phyloP scores from a whole-genome alignment of 192 early-diverging fungal species.

The Entomortierella beljakovae region DNA sequence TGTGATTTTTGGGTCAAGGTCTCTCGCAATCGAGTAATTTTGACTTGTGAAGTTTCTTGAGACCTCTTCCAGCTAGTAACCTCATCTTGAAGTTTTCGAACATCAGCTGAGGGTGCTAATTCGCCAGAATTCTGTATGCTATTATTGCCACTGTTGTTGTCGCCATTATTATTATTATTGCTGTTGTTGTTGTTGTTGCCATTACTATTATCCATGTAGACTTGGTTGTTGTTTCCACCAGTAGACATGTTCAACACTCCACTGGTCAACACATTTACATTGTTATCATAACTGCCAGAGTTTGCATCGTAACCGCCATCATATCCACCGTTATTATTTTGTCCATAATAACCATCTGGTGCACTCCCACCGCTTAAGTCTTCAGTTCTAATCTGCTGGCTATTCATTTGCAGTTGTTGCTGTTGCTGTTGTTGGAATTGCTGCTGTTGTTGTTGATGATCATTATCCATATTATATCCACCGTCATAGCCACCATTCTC shows the following conservation, averaged over 20 bases:
- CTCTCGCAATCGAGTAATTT: constrained; percentile 23
- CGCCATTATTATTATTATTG: constrained; percentile 9
- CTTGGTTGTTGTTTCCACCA: constrained; percentile 9
- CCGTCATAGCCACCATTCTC: constrained; percentile 23
- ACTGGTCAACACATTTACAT: constrained; percentile 5
- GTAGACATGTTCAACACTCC: background rate
- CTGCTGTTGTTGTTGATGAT: constrained; percentile 18
- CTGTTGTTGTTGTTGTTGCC: constrained; percentile 2
- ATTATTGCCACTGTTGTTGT: constrained; percentile 12
- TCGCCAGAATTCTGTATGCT: constrained; percentile 13
- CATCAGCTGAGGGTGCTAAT: constrained; percentile 19
- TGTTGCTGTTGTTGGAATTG: constrained; percentile 12
- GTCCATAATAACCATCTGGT: background rate
- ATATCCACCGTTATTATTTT: background rate
- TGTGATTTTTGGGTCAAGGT: constrained; percentile 46
- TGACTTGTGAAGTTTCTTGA: constrained; percentile 37
- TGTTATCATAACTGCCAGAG: constrained; percentile 1
- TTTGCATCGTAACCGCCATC: background rate
- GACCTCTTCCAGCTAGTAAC: constrained; percentile 45
- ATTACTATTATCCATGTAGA: constrained; percentile 7
- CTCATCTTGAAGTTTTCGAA: constrained; percentile 49
- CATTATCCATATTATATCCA: constrained; percentile 30
- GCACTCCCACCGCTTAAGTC: constrained; percentile 1
- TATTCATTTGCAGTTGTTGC: constrained; percentile 12
- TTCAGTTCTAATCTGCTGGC: background rate